These are phyloP conservation scores for Heterotrichella gracilis DNA, from an alignment of 352 stramenopile genomes.

Conservation along the genomic window DNA sequence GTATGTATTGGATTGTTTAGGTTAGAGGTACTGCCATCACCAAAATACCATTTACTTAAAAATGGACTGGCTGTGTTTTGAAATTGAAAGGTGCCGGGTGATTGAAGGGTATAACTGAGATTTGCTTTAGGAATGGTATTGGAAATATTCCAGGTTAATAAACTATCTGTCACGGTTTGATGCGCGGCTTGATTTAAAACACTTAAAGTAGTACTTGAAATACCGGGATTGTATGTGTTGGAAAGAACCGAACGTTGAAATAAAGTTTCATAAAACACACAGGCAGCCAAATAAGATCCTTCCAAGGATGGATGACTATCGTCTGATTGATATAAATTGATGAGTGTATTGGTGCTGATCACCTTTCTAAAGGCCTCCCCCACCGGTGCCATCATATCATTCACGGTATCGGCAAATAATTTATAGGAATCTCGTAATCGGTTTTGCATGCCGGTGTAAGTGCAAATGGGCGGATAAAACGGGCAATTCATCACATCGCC, in stretches of 20 bases:
- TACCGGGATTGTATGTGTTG: not conserved
- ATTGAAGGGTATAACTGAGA: not conserved
- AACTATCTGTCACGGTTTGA: not conserved
- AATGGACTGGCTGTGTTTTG: not conserved
- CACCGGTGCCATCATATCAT: not conserved
- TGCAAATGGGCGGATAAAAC: not conserved
- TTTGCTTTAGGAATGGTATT: not conserved
- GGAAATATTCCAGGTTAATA: not conserved
- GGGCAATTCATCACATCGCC: not conserved
- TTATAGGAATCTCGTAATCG: not conserved
- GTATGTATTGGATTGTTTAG: not conserved
- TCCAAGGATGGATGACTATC: not conserved
- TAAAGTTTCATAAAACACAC: conserved; percentile 4
- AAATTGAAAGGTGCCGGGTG: not conserved
- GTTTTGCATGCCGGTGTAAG: not conserved
- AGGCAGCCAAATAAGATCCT: not conserved
- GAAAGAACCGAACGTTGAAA: not conserved
- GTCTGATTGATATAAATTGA: not conserved
- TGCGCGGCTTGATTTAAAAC: not conserved
- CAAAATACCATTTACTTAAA: not conserved
- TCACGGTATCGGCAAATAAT: not conserved
- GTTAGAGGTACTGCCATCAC: not conserved
- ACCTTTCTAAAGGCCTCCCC: not conserved
- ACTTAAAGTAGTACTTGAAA: not conserved
- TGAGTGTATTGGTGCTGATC: not conserved